phyloP scores from a whole-genome alignment of 2,329 filamentous ascomycete species.

The Beauveria asiatica region DNA sequence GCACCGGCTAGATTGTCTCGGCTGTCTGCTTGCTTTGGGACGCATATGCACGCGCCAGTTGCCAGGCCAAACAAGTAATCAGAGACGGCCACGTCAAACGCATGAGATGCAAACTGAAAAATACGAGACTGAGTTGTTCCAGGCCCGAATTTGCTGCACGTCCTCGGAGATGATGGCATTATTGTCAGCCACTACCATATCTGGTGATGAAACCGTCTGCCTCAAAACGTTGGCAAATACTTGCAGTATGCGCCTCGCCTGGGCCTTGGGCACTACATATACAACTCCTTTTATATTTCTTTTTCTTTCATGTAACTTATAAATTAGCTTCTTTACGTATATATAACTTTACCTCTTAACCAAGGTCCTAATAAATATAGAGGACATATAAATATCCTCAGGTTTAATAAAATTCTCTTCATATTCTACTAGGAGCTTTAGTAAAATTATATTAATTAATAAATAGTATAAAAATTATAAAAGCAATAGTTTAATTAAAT shows the following conservation, averaged over 20 bases:
- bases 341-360: too few species aligned
- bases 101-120: slow-evolving; percentile 2
- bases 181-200: neutral
- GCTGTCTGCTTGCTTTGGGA: neutral
- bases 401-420: too few species aligned
- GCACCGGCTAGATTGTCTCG: neutral
- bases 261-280: neutral
- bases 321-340: too few species aligned
- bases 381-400: too few species aligned
- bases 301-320: too few species aligned
- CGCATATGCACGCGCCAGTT: neutral
- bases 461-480: too few species aligned
- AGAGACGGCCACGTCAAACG: neutral
- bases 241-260: neutral
- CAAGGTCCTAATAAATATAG: too few species aligned
- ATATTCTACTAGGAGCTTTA: too few species aligned
- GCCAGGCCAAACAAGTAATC: neutral
- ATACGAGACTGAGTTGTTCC: neutral
- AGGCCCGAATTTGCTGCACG: neutral
- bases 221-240: neutral
- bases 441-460: too few species aligned
- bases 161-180: neutral
- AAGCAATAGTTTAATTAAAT: too few species aligned
- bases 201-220: neutral
- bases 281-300: too few species aligned